Evolutionary conservation across 352 stramenopile genomes (phyloP).

Genomic region (Pythium aphanidermatum): DNA sequence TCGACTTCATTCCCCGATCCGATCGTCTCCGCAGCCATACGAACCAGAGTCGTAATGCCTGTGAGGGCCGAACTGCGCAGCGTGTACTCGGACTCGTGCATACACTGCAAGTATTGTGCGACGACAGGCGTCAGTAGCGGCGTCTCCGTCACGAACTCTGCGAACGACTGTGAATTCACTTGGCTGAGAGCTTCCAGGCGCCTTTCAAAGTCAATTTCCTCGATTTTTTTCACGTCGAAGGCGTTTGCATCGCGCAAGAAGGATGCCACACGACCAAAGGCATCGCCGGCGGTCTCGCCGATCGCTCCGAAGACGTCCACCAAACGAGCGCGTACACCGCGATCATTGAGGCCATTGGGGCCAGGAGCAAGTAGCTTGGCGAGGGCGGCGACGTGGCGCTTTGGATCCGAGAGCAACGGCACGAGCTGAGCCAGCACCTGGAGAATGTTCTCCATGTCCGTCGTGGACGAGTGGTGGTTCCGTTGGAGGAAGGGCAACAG

Average conservation of each 20-base stretch:
- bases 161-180: constrained; percentile 61
- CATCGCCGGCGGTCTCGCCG: constrained; percentile 28
- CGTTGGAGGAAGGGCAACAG: constrained; percentile 78
- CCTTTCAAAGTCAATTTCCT: constrained; percentile 81
- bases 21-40: constrained; percentile 25
- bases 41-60: constrained; percentile 48
- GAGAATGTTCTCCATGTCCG: constrained; percentile 81
- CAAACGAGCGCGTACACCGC: constrained; percentile 49
- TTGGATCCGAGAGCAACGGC: constrained; percentile 56
- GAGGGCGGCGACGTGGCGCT: constrained; percentile 70
- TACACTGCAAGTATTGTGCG: constrained; percentile 72
- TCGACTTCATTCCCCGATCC: constrained; percentile 1
- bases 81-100: constrained; percentile 83
- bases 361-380: constrained; percentile 71
- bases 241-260: constrained; percentile 66
- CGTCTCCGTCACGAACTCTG: constrained; percentile 46
- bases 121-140: constrained; percentile 70
- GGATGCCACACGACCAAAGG: constrained; percentile 33
- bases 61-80: constrained; percentile 67
- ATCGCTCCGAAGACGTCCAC: constrained; percentile 68
- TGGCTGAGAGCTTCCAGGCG: constrained; percentile 67
- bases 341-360: constrained; percentile 65
- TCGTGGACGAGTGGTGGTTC: constrained; percentile 66
- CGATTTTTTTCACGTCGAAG: constrained; percentile 71
- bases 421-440: constrained; percentile 73